Conservation (phyloP, 495 filamentous ascomycete genomes). For the Hypoxylon fragiforme region DNA sequence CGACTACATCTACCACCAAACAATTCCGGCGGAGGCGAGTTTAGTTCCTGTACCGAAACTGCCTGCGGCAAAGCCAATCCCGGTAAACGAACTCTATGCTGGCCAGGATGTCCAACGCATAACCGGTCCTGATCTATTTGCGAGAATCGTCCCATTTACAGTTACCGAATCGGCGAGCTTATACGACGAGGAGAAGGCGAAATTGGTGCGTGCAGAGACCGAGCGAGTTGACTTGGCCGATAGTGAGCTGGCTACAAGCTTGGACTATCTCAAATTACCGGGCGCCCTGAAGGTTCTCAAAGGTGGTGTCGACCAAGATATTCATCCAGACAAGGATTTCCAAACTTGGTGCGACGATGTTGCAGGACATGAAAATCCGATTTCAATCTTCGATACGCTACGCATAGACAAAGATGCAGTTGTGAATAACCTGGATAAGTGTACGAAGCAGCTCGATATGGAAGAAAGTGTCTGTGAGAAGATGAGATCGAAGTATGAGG, state of each 20-base stretch:
- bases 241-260: conserved; percentile 90
- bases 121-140: conserved; percentile 95
- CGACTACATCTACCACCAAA: conserved; percentile 97
- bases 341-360: conserved; percentile 91
- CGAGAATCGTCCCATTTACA: conserved; percentile 93
- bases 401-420: conserved; percentile 77
- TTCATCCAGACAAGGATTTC: conserved; percentile 87
- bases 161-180: conserved; percentile 96
- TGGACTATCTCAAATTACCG: conserved; percentile 92
- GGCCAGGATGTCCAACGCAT: conserved; percentile 96
- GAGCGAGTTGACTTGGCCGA: conserved; percentile 90
- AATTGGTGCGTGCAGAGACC: conserved; percentile 88
- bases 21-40: conserved; percentile 79
- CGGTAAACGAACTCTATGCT: conserved; percentile 93
- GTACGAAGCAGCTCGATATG: conserved; percentile 86
- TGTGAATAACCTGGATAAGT: conserved; percentile 68
- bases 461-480: conserved; percentile 98
- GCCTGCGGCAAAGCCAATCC: conserved; percentile 96
- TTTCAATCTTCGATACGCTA: conserved; percentile 73
- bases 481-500: conserved; percentile 97
- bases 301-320: conserved; percentile 88
- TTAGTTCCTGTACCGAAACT: conserved; percentile 84
- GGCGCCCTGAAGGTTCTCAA: conserved; percentile 88
- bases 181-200: conserved; percentile 98
- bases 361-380: conserved; percentile 74